A percentile compares a stretch with the other conserved stretches of the same genome.
Evolutionary conservation across 306 rosid genomes (phyloP).

Genomic region (Cucurbita pepo): DNA sequence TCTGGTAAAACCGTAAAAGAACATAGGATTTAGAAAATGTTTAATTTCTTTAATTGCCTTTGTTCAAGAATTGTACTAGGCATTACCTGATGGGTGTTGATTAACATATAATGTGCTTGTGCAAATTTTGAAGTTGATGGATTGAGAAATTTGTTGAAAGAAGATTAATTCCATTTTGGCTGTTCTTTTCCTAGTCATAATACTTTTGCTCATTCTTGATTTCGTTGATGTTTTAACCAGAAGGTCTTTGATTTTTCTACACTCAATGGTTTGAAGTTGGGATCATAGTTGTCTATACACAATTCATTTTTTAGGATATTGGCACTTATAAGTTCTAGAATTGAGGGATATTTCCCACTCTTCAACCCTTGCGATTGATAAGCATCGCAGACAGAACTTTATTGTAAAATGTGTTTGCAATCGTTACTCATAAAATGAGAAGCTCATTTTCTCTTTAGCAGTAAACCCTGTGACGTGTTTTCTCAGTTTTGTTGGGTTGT

Average conservation of each 20-base stretch:
- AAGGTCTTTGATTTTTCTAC: neutral
- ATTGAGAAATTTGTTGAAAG: neutral
- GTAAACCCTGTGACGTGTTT: neutral
- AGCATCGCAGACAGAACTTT: neutral
- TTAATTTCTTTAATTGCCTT: neutral
- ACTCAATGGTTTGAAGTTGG: neutral
- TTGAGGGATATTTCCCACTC: neutral
- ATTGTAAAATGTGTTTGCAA: neutral
- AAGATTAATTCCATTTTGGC: neutral
- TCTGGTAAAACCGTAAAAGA: neutral
- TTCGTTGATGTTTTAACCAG: neutral
- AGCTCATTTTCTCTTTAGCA: neutral
- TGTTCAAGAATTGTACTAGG: neutral
- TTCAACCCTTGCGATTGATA: neutral
- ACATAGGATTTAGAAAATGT: neutral
- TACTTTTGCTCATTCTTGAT: neutral
- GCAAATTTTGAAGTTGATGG: neutral
- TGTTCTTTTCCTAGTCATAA: neutral
- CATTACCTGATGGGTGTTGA: neutral
- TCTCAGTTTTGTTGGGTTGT: constrained; percentile 7
- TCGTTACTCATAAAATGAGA: neutral
- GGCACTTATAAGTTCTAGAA: neutral
- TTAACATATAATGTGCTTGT: neutral
- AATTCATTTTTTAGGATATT: neutral
- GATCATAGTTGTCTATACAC: neutral